Base-by-base conservation (phyloP, 1,139 yeast genomes). In the Suhomyces chickasaworum region DNA sequence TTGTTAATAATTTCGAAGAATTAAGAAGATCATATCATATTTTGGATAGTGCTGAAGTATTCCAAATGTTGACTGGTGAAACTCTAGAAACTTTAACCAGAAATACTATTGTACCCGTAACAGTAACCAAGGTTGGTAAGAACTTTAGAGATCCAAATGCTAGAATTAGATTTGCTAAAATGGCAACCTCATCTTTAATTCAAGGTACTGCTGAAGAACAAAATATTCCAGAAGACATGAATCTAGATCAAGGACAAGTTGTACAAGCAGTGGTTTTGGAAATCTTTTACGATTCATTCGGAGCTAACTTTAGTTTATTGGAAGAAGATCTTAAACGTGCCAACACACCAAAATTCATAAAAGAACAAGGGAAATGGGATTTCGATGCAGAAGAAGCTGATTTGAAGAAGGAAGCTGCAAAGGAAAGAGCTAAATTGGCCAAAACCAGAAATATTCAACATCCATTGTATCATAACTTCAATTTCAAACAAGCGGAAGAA, bases 41-140 rank as follows among this genome's bases (percentile, higher is more conserved):
- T n/a, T 69, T 91, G 62, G 82, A 78, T 39, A 81, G 78, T 30
- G 73, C 75, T 40, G 96, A 90, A 61, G 82, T 91, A 7, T 95
- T 93, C 76, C 86, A 86, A 48, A 83, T 89, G 80, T 77, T 93
- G 53, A 90, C 99, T 0, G 96, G 97, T 47, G 98, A 91, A 65
- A 81, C 90, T 2, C 71, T 75, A 7, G 84, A 82, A 44, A 71
- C 89, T 0, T 81, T 90, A 65, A 76, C 78, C 48, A 75, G 78
- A 43, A 95, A 93, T 29, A 68, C 81, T n/a, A 78, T 91, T 41
- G 83, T 89, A 18, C 95, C 98, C 1, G 95, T 88, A 10, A 80
- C 83, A 22, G 72, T 89, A 27, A 78, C 80, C 50, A 74, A 74
- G 53, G 81, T 81, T 34, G 82, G 79, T 32, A 75, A 74, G 56